A percentile compares a stretch with the other conserved stretches of the same genome.
phyloP scores from a whole-genome alignment of 2,329 filamentous ascomycete species.

The Apiospora pterosperma region DNA sequence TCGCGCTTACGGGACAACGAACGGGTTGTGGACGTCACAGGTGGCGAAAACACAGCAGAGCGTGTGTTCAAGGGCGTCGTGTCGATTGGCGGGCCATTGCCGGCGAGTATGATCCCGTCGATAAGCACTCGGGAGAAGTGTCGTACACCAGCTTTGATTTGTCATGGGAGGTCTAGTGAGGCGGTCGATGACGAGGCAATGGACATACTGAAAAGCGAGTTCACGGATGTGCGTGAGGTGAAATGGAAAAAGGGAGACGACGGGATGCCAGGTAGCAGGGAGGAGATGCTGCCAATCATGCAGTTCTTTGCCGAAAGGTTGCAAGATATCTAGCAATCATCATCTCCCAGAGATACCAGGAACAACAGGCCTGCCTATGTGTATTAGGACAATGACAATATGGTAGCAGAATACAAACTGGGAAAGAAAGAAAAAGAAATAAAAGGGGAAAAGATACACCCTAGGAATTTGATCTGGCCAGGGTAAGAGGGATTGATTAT shows the following conservation, averaged over 20 bases:
- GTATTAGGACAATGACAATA: no score
- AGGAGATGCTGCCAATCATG: conserved; percentile 91
- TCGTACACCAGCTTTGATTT: conserved; percentile 61
- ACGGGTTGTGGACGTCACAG: conserved; percentile 31
- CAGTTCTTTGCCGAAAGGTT: conserved; percentile 71
- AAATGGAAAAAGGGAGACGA: conserved; percentile 70
- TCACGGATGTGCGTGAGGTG: conserved; percentile 63
- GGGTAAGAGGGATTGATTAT: not conserved
- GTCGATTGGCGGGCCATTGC: conserved; percentile 59
- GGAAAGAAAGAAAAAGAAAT: not conserved
- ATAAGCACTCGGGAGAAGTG: conserved; percentile 48
- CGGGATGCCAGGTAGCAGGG: conserved; percentile 75
- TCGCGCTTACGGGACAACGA: conserved; percentile 36
- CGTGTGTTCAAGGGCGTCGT: conserved; percentile 53
- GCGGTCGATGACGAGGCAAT: conserved; percentile 56
- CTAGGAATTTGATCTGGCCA: not conserved
- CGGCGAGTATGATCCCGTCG: conserved; percentile 46
- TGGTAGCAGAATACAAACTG: no score
- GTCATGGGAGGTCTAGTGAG: conserved; percentile 48
- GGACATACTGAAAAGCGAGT: conserved; percentile 61
- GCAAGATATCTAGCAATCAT: not conserved
- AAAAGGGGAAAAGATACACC: not conserved
- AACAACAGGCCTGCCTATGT: not conserved
- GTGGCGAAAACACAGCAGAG: conserved; percentile 9
- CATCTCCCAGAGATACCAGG: not conserved